Evolutionary conservation across 2,329 filamentous ascomycete species (phyloP).

Genomic region (Aspergillus oerlinghausenensis): DNA sequence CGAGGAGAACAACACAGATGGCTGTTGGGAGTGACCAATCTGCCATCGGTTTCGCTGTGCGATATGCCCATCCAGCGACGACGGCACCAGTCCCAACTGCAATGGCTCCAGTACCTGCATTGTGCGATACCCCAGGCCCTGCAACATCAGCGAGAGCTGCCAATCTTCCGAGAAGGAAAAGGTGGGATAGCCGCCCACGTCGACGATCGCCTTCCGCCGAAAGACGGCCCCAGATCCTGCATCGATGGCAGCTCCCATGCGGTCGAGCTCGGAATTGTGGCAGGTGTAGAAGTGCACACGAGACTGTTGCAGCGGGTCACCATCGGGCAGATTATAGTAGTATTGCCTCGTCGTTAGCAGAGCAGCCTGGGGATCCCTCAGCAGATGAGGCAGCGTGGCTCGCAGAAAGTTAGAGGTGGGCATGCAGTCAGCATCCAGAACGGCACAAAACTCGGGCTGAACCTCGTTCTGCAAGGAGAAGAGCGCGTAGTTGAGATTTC

Average conservation of each 20-base stretch:
- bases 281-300: slow-evolving; percentile 30
- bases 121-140: slow-evolving; percentile 24
- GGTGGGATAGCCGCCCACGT: slow-evolving; percentile 30
- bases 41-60: slow-evolving; percentile 36
- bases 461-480: slow-evolving; percentile 18
- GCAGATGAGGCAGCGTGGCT: slow-evolving; percentile 32
- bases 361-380: slow-evolving; percentile 22
- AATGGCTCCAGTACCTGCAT: slow-evolving; percentile 28
- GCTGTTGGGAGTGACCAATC: slow-evolving; percentile 29
- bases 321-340: slow-evolving; percentile 30
- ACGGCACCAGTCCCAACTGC: slow-evolving; percentile 32
- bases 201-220: slow-evolving; percentile 25
- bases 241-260: slow-evolving; percentile 24
- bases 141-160: slow-evolving; percentile 29
- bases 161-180: slow-evolving; percentile 34
- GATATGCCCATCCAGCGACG: slow-evolving; percentile 32
- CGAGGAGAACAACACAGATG: slow-evolving; percentile 12
- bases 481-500: slow-evolving; percentile 35
- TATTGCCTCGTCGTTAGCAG: slow-evolving; percentile 32
- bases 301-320: slow-evolving; percentile 28
- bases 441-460: slow-evolving; percentile 27
- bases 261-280: slow-evolving; percentile 29
- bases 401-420: slow-evolving; percentile 33
- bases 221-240: slow-evolving; percentile 34
- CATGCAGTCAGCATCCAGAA: slow-evolving; percentile 36